Evolutionary conservation across 2,329 filamentous ascomycete species (phyloP).

Genomic region (Exophiala sp.): DNA sequence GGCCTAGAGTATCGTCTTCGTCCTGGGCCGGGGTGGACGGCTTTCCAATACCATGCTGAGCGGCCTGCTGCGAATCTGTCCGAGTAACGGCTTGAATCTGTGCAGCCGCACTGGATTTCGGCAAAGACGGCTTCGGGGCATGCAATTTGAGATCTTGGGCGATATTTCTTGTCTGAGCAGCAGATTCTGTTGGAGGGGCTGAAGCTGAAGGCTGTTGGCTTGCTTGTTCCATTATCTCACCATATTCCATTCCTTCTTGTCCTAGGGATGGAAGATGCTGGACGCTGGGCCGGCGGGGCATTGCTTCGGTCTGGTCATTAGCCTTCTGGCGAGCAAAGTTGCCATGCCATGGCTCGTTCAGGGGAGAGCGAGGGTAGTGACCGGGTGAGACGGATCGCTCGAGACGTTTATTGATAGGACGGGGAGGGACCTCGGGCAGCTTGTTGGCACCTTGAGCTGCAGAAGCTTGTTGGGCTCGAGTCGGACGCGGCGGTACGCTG

Average conservation of each 20-base stretch:
- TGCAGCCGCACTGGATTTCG: conserved; percentile 72
- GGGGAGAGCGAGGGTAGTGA: conserved; percentile 75
- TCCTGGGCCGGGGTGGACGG: conserved; percentile 43
- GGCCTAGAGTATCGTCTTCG: conserved; percentile 46
- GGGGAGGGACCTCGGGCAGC: conserved; percentile 69
- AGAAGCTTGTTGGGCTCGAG: conserved; percentile 46
- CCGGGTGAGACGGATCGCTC: conserved; percentile 73
- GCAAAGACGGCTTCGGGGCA: conserved; percentile 81
- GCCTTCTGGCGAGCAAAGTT: conserved; percentile 33
- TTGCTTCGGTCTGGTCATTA: conserved; percentile 35
- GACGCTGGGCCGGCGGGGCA: conserved; percentile 66
- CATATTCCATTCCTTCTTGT: conserved; percentile 86
- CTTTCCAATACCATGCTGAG: conserved; percentile 75
- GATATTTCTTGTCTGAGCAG: conserved; percentile 70
- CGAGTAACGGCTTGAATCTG: conserved; percentile 78
- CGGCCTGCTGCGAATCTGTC: conserved; percentile 82
- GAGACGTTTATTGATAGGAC: conserved; percentile 59
- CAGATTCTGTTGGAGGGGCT: conserved; percentile 37
- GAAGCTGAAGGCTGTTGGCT: conserved; percentile 40
- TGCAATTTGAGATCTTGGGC: conserved; percentile 77
- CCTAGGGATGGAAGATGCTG: conserved; percentile 71
- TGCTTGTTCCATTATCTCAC: conserved; percentile 47
- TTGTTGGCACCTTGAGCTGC: conserved; percentile 42
- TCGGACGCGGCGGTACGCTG: conserved; percentile 57
- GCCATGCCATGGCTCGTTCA: conserved; percentile 60